These are phyloP conservation scores for Picea abies DNA, from an alignment of 83 land plant genomes.

Conservation along the genomic window DNA sequence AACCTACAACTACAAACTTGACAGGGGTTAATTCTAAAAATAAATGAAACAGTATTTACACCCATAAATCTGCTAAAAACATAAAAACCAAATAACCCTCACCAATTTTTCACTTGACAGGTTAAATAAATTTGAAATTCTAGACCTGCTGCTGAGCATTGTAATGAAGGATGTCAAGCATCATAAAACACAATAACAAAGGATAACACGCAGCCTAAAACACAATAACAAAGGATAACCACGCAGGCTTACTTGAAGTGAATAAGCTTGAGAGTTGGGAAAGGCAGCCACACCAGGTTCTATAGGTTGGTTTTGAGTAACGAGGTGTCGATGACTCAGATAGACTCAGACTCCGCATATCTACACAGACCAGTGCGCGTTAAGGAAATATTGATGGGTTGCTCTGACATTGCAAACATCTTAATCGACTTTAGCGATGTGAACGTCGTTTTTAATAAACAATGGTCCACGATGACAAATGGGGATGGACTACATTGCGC, in stretches of 20 bases:
- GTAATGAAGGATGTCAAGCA: too few relatives aligned
- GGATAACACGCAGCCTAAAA: too few relatives aligned
- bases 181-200: too few relatives aligned
- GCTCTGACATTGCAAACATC: slow-evolving; percentile 22
- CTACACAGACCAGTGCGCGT: background rate
- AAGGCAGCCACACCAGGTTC: slow-evolving; percentile 39
- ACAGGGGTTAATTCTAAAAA: too few relatives aligned
- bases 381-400: slow-evolving; percentile 4
- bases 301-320: slow-evolving; percentile 46
- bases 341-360: slow-evolving; percentile 34
- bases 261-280: slow-evolving; percentile 22
- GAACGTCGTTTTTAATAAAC: slow-evolving; percentile 32
- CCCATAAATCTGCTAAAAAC: too few relatives aligned
- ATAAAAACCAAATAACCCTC: too few relatives aligned
- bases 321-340: slow-evolving; percentile 43
- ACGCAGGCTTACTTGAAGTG: slow-evolving; percentile 33
- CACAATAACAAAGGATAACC: slow-evolving; percentile 38
- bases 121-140: too few relatives aligned
- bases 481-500: too few relatives aligned
- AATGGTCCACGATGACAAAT: slow-evolving; percentile 41
- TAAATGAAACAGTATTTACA: too few relatives aligned
- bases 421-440: slow-evolving; percentile 16
- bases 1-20: too few relatives aligned
- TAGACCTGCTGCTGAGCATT: too few relatives aligned
- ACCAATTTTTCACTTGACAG: too few relatives aligned